Percentiles rank a stretch among this genome's conserved stretches.
These are phyloP conservation scores for Tulasnella sp. DNA, from an alignment of 768 basidiomycete species.

Conservation along the genomic window DNA sequence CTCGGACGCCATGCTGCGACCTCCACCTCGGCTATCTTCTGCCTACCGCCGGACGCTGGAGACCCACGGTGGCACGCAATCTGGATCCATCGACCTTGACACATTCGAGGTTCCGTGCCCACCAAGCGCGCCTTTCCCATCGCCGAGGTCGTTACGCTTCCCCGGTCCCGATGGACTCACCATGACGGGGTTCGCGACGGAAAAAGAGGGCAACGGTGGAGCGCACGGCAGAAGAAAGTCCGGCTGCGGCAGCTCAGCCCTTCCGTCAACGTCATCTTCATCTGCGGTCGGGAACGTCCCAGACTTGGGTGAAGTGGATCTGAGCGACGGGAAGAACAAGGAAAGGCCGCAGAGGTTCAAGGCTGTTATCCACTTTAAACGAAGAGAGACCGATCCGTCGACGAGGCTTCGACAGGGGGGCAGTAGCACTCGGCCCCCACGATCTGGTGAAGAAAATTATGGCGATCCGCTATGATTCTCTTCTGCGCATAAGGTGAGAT, in stretches of 20 bases:
- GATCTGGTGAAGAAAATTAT: not conserved
- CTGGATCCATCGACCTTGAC: constrained; percentile 1
- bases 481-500: not conserved
- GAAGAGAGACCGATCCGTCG: not conserved
- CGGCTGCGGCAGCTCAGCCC: not conserved
- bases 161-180: not conserved
- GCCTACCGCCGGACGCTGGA: constrained; percentile 14
- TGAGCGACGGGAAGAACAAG: constrained; percentile 22
- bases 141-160: not conserved
- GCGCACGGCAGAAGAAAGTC: not conserved
- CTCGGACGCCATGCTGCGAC: not conserved
- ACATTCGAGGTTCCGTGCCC: constrained; percentile 12
- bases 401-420: not conserved
- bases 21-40: not conserved
- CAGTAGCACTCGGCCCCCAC: not conserved
- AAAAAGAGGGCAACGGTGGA: not conserved
- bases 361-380: constrained; percentile 23
- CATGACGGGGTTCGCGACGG: not conserved
- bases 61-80: not conserved
- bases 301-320: constrained; percentile 24
- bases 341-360: constrained; percentile 28
- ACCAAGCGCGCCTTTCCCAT: not conserved
- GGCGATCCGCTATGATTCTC: not conserved
- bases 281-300: not conserved
- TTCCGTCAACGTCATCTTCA: not conserved